Conservation (phyloP, 768 basidiomycete genomes). For the Lentinula boryana region DNA sequence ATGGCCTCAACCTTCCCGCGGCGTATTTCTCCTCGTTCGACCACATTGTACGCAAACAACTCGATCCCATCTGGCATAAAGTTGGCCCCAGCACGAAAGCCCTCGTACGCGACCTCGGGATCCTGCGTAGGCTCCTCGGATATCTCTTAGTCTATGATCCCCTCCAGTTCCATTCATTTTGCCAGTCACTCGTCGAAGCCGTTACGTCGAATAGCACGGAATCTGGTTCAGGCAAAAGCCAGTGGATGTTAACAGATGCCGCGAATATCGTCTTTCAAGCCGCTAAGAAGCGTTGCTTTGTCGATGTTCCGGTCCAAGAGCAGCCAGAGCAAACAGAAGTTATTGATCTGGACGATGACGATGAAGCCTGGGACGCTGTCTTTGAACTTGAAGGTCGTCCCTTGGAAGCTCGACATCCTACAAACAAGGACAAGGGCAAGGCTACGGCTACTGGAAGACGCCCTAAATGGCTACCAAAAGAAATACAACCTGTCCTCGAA, state of each 20-base stretch:
- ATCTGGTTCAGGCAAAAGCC: constrained; percentile 53
- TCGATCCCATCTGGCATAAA: constrained; percentile 96
- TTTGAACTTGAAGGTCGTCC: constrained; percentile 51
- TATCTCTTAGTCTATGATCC: constrained; percentile 89
- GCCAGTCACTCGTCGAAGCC: constrained; percentile 79
- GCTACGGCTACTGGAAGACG: constrained; percentile 17
- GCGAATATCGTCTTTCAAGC: constrained; percentile 79
- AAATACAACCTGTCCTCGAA: constrained; percentile 83
- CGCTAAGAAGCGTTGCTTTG: constrained; percentile 2
- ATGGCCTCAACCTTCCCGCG: constrained; percentile 88
- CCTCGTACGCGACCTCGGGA: constrained; percentile 82
- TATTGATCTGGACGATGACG: constrained; percentile 47
- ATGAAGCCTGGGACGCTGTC: constrained; percentile 66
- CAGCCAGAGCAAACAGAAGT: constrained; percentile 21
- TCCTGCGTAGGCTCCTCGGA: constrained; percentile 77
- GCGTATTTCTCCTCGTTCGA: constrained; percentile 95
- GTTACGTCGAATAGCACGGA: constrained; percentile 30
- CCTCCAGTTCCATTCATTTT: constrained; percentile 84
- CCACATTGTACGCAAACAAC: constrained; percentile 75
- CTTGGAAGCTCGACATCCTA: not conserved
- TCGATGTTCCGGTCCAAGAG: constrained; percentile 10
- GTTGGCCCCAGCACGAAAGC: constrained; percentile 91
- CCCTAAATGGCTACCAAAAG: constrained; percentile 64
- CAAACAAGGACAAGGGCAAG: not conserved
- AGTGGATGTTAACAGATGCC: constrained; percentile 90